Evolutionary conservation across 2,329 filamentous ascomycete species (phyloP).

Genomic region (Pseudogymnoascus pannorum): DNA sequence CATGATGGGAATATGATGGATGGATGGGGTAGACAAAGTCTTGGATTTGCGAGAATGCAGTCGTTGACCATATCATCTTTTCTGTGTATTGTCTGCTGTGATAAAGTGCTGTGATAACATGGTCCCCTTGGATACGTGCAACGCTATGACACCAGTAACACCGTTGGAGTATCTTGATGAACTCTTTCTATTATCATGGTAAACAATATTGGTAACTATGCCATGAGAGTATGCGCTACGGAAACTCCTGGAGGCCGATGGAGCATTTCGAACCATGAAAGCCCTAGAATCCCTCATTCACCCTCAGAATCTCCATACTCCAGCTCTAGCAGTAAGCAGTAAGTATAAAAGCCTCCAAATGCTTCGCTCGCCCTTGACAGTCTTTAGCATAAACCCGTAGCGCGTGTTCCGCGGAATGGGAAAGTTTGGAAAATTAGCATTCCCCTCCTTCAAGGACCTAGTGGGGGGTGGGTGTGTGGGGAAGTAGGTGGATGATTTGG

Average conservation of each 20-base stretch:
- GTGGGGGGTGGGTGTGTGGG: background rate
- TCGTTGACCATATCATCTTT: background rate
- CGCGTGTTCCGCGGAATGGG: background rate
- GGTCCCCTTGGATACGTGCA: background rate
- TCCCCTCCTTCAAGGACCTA: background rate
- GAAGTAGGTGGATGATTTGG: background rate
- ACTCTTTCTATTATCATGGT: too few species aligned
- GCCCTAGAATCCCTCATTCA: too few species aligned
- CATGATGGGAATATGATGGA: background rate
- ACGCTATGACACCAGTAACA: too few species aligned
- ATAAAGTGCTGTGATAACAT: background rate
- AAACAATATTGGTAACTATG: too few species aligned
- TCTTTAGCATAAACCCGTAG: background rate
- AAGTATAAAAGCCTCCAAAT: too few species aligned
- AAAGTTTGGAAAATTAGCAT: background rate
- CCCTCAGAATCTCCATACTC: too few species aligned
- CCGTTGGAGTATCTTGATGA: too few species aligned
- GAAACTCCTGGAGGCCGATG: too few species aligned
- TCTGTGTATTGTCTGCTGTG: background rate
- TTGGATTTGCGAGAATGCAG: constrained; percentile 4
- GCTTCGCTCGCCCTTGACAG: too few species aligned
- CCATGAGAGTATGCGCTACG: too few species aligned
- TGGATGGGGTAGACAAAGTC: background rate
- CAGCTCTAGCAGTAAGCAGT: too few species aligned
- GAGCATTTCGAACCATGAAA: too few species aligned